Base-by-base conservation (phyloP, 2,329 filamentous ascomycete species). In the Elsinoe ampelina region DNA sequence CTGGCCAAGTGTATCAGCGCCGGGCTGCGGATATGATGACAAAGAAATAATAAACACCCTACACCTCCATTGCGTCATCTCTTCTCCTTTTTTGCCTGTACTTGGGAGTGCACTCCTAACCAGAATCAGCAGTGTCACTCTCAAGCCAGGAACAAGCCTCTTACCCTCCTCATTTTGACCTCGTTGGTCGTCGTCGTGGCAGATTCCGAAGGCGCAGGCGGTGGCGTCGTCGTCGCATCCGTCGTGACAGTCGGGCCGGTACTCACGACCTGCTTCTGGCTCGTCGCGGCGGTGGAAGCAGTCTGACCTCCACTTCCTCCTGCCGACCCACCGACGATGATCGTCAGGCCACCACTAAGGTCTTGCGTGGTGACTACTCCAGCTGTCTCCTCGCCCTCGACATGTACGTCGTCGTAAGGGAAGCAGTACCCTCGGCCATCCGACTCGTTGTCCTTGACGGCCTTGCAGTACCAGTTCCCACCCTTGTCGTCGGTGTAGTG, bases 391-490 rank as follows among this genome's bases (percentile, higher is more conserved):
- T 76, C 74, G 15, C 76, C 80, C 58, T 75, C 72, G 0, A 81
- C 77, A 56, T 80, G 79, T 15, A 87, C 83, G 65, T 87, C 84
- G 63, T 87, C 84, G 62, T 85, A 87, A 0, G 84, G 75, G 64
- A 86, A 87, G 0, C 81, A 79, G 64, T 87, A 87, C 0, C 84
- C 84, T 43, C 74, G 71, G 1, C 77, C 77, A 65, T 85, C 81
- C 3, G 76, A 64, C 69, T 84, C 78, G 41, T 78, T 73, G 22
- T 73, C 66, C 67, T 84, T 82, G 2, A 85, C 73, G 47, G 84
- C 72, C 5, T 78, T 72, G 39, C 77, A 70, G 63, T 81, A 84
- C 64, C 82, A 79, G 61, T 73, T 73, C 2, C 41, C 15, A 2
- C 38, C 19, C n/a, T 22, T 57, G 1, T 62, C 66, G 65, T 54